Percentiles rank a stretch among this genome's conserved stretches.
Conservation (phyloP, 73 alveolate genomes). For the Paramecium tetraurelia region DNA sequence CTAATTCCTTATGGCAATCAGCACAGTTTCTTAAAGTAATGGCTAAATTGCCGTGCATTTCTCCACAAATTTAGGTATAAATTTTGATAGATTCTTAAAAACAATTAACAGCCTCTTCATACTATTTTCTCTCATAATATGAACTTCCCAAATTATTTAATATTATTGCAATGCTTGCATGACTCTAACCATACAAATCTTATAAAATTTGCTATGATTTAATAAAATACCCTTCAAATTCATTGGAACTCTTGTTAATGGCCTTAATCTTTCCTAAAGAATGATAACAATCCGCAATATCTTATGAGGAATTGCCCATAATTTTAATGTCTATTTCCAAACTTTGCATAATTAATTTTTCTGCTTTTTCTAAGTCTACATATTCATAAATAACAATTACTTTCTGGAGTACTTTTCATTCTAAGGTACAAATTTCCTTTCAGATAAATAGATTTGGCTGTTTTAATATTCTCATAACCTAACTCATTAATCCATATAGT, state of each 20-base stretch:
- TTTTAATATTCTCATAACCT: neutral
- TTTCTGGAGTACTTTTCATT: neutral
- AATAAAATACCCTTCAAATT: neutral
- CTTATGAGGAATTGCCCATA: neutral
- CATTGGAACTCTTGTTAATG: neutral
- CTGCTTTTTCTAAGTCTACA: neutral
- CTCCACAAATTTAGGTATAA: neutral
- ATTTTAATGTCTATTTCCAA: neutral
- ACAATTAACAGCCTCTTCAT: neutral
- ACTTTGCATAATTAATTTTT: neutral
- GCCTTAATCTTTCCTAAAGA: neutral
- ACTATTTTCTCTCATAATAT: neutral
- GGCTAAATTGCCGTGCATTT: conserved; percentile 10
- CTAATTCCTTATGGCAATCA: conserved; percentile 19
- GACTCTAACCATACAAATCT: neutral
- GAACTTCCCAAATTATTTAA: conserved; percentile 19
- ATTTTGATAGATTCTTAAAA: neutral
- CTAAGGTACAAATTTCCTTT: conserved; percentile 36
- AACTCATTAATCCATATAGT: neutral
- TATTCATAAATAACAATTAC: neutral
- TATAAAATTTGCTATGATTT: neutral
- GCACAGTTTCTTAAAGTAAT: neutral
- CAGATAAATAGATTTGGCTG: conserved; percentile 16
- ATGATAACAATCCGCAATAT: conserved; percentile 19
- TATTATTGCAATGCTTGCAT: neutral